Evolutionary conservation across 345 rosid genomes (phyloP), one percentile per base, ranked within the genome.

Genomic region (Salix brachista): DNA sequence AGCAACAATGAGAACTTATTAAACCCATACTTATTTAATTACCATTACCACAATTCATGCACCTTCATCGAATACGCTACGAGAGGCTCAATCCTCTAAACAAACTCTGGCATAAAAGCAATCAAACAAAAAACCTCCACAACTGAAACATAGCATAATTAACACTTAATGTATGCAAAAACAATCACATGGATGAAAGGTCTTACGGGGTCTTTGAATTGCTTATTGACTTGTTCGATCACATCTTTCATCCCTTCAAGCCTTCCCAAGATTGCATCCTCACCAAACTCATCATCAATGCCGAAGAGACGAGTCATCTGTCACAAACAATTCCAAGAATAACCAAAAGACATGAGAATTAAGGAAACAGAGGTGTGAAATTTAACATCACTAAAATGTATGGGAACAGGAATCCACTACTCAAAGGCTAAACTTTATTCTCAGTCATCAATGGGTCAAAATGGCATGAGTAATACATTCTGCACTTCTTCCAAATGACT

Each of bases 241-340:
- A 96, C 97, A 76, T 92, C 97, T 84, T 96, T 96, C 97, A 96
- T 89, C 74, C 98, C 91, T 88, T 96, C 99, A 7, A 96, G 97
- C 89, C 89, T 96, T 82, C 99, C 97, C 85, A 96, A 82, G 52
- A 96, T 83, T 41, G 99, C 97, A 87, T 96, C 98, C 83, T 96
- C 99, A 46, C 97, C 97, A 81, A 94, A 96, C 73, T 93, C 95
- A 79, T 94, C 96, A 81, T 88, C 97, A 23, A 94, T 76, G 75
- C 99, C 98, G 72, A 96, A 91, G 50, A 93, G 75, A 69, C 94
- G 93, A 48, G 90, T 93, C 93, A 91, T 89, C 99, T 96, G 91
- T 83, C 71, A 80, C 26, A 26, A 81, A 70, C 68, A 82, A 64
- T 50, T 78, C 67, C 48, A 75, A 65, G 32, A 68, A 64, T 34